Evolutionary conservation across 768 basidiomycete genomes (phyloP).

Genomic region (Ephemerocybe angulata): DNA sequence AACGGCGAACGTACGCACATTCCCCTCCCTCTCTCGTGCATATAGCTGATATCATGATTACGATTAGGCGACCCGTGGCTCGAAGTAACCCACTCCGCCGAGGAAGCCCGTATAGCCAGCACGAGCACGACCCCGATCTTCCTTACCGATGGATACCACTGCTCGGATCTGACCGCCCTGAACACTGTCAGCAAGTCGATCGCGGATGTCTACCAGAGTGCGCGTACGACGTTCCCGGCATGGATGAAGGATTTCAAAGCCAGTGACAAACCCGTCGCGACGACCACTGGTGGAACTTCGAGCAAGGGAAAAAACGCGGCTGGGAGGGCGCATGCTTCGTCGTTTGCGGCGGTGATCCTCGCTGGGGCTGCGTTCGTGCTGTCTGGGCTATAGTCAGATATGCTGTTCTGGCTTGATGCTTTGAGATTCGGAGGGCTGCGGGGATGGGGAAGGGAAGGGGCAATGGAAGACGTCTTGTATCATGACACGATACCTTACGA

Average conservation of each 20-base stretch:
- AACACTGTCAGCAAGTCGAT: conserved; percentile 51
- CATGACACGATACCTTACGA: too few species aligned
- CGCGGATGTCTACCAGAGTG: conserved; percentile 49
- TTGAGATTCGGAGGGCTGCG: too few species aligned
- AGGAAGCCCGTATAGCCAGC: conserved; percentile 41
- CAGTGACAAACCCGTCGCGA: not conserved
- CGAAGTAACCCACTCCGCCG: conserved; percentile 63
- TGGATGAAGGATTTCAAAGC: conserved; percentile 40
- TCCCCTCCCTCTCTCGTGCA: not conserved
- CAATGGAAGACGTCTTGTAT: too few species aligned
- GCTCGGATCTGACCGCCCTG: conserved; percentile 47
- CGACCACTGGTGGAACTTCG: not conserved
- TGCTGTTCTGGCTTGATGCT: too few species aligned
- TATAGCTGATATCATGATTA: not conserved
- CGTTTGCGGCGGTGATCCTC: too few species aligned
- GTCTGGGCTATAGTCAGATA: not conserved
- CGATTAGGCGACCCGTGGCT: conserved; percentile 66
- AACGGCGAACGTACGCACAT: conserved; percentile 58
- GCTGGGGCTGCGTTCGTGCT: not conserved
- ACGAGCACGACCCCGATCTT: conserved; percentile 54
- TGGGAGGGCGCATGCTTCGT: too few species aligned
- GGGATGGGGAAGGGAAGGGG: too few species aligned
- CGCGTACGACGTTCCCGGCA: conserved; percentile 44
- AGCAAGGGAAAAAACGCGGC: too few species aligned
- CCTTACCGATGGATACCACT: conserved; percentile 62